phyloP scores from a whole-genome alignment of 176 grass and related monocot species.

The Stipa capillata region DNA sequence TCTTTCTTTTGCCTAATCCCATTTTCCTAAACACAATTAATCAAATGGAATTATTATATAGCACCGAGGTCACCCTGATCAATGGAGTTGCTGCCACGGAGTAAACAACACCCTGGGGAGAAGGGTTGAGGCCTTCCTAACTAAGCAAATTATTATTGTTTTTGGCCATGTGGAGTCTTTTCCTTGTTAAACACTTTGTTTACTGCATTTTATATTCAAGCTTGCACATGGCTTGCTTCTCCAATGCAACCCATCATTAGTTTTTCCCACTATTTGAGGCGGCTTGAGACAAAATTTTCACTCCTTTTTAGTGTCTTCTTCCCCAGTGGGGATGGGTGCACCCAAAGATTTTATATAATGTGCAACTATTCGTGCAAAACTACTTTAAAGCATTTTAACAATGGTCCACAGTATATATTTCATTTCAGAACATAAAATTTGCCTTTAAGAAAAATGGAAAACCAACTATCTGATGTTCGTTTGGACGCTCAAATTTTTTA shows the following conservation, averaged over 20 bases:
- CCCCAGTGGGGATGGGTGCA: background rate
- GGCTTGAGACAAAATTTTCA: constrained; percentile 12
- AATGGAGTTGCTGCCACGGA: constrained; percentile 15
- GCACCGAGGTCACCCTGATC: background rate
- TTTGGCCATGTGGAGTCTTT: constrained; percentile 13
- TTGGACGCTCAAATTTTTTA: background rate
- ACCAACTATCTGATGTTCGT: background rate
- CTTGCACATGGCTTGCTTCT: constrained; percentile 25
- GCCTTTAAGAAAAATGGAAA: no score
- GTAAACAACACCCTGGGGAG: constrained; percentile 40
- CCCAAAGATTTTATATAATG: background rate
- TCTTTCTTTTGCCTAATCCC: background rate
- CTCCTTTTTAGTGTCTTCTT: constrained; percentile 19
- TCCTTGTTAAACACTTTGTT: constrained; percentile 17
- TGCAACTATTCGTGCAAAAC: background rate
- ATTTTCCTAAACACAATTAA: background rate
- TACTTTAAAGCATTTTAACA: background rate
- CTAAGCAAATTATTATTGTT: background rate
- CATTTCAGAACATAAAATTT: background rate
- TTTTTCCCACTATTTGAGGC: constrained; percentile 22
- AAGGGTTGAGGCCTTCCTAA: background rate
- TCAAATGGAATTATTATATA: constrained; percentile 21
- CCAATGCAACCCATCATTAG: constrained; percentile 31
- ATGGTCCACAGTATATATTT: background rate
- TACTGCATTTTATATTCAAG: constrained; percentile 21